phyloP scores from a whole-genome alignment of 2,329 filamentous ascomycete species.

The Colletotrichum brevisporum region DNA sequence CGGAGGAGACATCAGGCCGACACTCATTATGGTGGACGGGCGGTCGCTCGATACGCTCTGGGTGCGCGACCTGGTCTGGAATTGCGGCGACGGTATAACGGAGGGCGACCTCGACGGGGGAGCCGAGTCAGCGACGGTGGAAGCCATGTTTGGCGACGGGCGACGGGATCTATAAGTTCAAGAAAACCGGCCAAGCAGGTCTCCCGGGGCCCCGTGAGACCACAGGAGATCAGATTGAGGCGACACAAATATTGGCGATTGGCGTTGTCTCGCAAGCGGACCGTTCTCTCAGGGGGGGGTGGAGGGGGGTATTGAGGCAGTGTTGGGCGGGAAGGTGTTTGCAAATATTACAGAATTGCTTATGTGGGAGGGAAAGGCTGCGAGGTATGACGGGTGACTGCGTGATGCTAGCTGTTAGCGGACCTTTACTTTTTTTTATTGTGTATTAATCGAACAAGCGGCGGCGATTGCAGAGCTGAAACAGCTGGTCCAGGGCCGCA shows the following conservation, averaged over 20 bases:
- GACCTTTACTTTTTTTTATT: constrained; percentile 10
- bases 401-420: constrained; percentile 33
- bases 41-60: constrained; percentile 81
- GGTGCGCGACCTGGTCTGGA: constrained; percentile 62
- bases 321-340: constrained; percentile 28
- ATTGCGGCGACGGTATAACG: constrained; percentile 50
- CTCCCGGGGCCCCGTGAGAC: constrained; percentile 38
- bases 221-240: constrained; percentile 39
- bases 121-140: constrained; percentile 34
- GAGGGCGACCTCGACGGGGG: constrained; percentile 51
- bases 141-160: constrained; percentile 38
- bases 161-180: constrained; percentile 24
- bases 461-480: constrained; percentile 39
- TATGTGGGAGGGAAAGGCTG: constrained; percentile 31
- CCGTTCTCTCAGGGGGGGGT: constrained; percentile 33
- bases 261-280: constrained; percentile 29
- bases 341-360: constrained; percentile 38
- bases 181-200: constrained; percentile 26
- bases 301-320: constrained; percentile 2
- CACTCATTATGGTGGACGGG: constrained; percentile 71
- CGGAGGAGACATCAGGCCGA: constrained; percentile 76
- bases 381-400: constrained; percentile 39
- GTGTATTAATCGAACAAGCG: constrained; percentile 22
- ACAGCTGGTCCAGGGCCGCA: constrained; percentile 40
- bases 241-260: constrained; percentile 32